These are phyloP conservation scores for Tricholoma sp. DNA, from an alignment of 768 basidiomycete species.

Conservation along the genomic window DNA sequence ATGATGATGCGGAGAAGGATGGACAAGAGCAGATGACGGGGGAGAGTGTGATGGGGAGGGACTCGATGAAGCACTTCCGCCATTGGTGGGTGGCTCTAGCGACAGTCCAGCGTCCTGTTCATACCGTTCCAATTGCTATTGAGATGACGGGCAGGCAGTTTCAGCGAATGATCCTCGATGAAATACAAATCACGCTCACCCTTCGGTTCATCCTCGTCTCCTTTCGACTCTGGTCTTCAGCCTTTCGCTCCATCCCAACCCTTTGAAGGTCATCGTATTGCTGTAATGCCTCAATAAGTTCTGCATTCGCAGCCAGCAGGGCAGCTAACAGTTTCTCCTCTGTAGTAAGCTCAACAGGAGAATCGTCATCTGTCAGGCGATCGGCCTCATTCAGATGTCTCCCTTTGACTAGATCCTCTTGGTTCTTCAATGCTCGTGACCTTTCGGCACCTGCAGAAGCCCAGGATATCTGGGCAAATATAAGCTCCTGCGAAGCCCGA, in stretches of 20 bases:
- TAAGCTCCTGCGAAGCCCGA: slow-evolving; percentile 75
- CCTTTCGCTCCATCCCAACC: slow-evolving; percentile 57
- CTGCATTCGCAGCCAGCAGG: slow-evolving; percentile 69
- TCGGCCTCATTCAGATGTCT: slow-evolving; percentile 3
- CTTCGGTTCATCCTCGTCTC: slow-evolving; percentile 62
- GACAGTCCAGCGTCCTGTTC: slow-evolving; percentile 29
- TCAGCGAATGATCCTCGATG: not conserved
- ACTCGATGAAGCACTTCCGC: slow-evolving; percentile 35
- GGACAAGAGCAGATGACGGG: slow-evolving; percentile 17
- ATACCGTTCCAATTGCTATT: slow-evolving; percentile 30
- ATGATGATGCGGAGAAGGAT: slow-evolving; percentile 21
- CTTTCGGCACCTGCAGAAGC: slow-evolving; percentile 78
- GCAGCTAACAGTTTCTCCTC: slow-evolving; percentile 75
- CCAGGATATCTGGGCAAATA: slow-evolving; percentile 88
- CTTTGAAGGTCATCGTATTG: slow-evolving; percentile 77
- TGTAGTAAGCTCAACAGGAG: slow-evolving; percentile 42
- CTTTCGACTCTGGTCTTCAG: slow-evolving; percentile 65
- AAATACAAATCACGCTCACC: slow-evolving; percentile 40
- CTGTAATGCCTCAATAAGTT: slow-evolving; percentile 59
- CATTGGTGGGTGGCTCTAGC: slow-evolving; percentile 23
- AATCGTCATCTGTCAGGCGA: slow-evolving; percentile 20
- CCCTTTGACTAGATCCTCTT: slow-evolving; percentile 11
- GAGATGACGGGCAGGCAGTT: not conserved
- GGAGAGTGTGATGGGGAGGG: slow-evolving; percentile 41
- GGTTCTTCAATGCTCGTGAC: slow-evolving; percentile 40